Conservation (phyloP, 2,329 filamentous ascomycete genomes). For the Drechslerella dactyloides region DNA sequence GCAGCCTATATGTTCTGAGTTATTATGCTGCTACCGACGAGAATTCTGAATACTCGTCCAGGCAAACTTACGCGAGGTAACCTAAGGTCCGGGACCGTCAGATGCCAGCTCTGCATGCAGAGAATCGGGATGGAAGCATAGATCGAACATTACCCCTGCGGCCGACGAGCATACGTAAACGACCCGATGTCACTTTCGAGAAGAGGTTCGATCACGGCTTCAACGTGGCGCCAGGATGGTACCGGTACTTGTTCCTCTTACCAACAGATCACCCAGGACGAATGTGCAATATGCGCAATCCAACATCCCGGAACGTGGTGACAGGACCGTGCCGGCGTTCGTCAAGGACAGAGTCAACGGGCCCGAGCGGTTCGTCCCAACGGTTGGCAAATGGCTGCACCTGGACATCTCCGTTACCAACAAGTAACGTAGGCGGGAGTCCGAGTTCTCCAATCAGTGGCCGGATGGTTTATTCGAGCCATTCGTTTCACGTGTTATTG, state of each 20-base stretch:
- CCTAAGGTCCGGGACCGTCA: no score
- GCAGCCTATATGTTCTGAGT: not conserved
- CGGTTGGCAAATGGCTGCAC: not conserved
- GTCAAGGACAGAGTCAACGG: not conserved
- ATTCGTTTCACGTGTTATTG: no score
- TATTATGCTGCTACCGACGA: not conserved
- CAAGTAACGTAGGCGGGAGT: no score
- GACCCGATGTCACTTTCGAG: constrained; percentile 14
- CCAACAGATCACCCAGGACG: not conserved
- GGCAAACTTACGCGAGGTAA: no score
- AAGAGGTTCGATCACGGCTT: constrained; percentile 33
- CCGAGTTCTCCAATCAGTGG: no score
- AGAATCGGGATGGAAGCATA: not conserved
- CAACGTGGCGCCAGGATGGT: constrained; percentile 16
- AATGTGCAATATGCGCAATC: not conserved
- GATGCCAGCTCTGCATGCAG: no score
- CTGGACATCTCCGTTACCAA: not conserved
- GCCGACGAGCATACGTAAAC: not conserved
- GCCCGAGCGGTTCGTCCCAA: constrained; percentile 2
- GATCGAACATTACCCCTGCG: not conserved
- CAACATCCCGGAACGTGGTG: constrained; percentile 8
- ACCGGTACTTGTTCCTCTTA: constrained; percentile 34
- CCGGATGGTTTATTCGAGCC: no score
- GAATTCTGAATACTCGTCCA: not conserved
- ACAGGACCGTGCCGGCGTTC: not conserved